A percentile compares a stretch with the other conserved stretches of the same genome.
Evolutionary conservation across 345 rosid species (phyloP).

Genomic region (Boechera retrofracta): DNA sequence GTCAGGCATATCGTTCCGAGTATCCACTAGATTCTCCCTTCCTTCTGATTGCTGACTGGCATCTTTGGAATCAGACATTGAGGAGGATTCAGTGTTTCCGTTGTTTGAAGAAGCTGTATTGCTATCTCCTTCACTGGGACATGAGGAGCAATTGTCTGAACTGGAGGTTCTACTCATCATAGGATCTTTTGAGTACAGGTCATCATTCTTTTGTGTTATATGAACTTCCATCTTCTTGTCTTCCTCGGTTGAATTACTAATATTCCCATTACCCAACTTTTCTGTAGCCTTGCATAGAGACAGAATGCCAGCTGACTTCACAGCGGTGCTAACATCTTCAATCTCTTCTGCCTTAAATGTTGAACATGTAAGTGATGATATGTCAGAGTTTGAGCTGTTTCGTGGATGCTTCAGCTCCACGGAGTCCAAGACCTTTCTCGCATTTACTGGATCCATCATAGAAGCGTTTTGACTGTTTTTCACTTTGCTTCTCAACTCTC

Average conservation of each 20-base stretch:
- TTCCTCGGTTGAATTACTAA: constrained; percentile 42
- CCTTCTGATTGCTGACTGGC: constrained; percentile 69
- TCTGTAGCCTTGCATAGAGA: constrained; percentile 53
- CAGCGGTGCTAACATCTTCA: constrained; percentile 40
- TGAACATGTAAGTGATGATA: constrained; percentile 61
- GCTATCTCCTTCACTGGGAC: constrained; percentile 87
- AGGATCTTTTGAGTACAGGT: constrained; percentile 44
- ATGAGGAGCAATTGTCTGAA: constrained; percentile 90
- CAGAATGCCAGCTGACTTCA: constrained; percentile 51
- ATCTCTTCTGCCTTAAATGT: constrained; percentile 51
- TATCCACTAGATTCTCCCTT: constrained; percentile 52
- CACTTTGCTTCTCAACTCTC: constrained; percentile 61
- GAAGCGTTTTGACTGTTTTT: constrained; percentile 45
- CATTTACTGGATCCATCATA: constrained; percentile 51
- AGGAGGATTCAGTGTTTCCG: constrained; percentile 72
- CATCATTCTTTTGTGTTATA: constrained; percentile 47
- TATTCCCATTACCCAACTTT: constrained; percentile 48
- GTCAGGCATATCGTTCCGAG: constrained; percentile 50
- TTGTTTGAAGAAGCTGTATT: constrained; percentile 69
- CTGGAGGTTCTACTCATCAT: constrained; percentile 60
- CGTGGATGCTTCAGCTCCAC: constrained; percentile 64
- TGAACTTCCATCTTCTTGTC: constrained; percentile 48
- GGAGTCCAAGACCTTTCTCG: constrained; percentile 84
- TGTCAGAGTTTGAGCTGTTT: constrained; percentile 64
- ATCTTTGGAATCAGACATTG: constrained; percentile 88